phyloP scores from a whole-genome alignment of 768 basidiomycete species.

The Suillus subluteus region DNA sequence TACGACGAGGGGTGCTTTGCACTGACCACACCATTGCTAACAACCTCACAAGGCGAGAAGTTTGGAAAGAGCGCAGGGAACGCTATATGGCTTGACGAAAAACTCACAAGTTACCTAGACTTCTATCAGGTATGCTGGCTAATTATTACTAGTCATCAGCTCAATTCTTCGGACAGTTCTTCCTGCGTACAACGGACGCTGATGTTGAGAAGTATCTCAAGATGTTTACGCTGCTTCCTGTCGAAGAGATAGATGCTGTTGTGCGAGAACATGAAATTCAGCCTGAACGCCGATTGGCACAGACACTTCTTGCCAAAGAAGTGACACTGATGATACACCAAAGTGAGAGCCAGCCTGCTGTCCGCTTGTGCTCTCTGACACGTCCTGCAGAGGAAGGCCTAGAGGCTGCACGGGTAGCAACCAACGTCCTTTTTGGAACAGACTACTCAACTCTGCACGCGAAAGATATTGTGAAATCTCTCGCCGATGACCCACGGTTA shows the following conservation, averaged over 20 bases:
- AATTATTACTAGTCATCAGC: neutral
- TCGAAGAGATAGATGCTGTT: slow-evolving; percentile 56
- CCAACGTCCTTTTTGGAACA: slow-evolving; percentile 47
- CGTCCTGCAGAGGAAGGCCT: slow-evolving; percentile 40
- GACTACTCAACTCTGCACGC: slow-evolving; percentile 49
- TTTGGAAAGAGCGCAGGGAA: slow-evolving; percentile 98
- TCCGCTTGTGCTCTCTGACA: neutral
- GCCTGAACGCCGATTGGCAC: slow-evolving; percentile 49
- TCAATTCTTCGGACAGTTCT: slow-evolving; percentile 63
- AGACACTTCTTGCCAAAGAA: slow-evolving; percentile 56
- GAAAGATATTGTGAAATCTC: slow-evolving; percentile 59
- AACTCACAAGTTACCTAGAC: slow-evolving; percentile 83
- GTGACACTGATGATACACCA: slow-evolving; percentile 65
- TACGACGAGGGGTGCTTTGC: slow-evolving; percentile 61
- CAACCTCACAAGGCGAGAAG: slow-evolving; percentile 88
- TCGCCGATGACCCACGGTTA: slow-evolving; percentile 69
- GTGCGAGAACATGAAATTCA: slow-evolving; percentile 63
- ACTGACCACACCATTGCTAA: slow-evolving; percentile 92
- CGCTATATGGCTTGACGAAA: slow-evolving; percentile 86
- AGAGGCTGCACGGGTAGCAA: slow-evolving; percentile 46
- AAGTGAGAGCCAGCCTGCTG: slow-evolving; percentile 35
- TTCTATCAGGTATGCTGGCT: slow-evolving; percentile 83
- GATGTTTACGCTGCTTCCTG: slow-evolving; percentile 78
- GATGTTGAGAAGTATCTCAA: slow-evolving; percentile 82
- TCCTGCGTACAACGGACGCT: slow-evolving; percentile 77